These are phyloP conservation scores for Apostasia ramifera DNA, from an alignment of 106 monocot species.

Conservation along the genomic window DNA sequence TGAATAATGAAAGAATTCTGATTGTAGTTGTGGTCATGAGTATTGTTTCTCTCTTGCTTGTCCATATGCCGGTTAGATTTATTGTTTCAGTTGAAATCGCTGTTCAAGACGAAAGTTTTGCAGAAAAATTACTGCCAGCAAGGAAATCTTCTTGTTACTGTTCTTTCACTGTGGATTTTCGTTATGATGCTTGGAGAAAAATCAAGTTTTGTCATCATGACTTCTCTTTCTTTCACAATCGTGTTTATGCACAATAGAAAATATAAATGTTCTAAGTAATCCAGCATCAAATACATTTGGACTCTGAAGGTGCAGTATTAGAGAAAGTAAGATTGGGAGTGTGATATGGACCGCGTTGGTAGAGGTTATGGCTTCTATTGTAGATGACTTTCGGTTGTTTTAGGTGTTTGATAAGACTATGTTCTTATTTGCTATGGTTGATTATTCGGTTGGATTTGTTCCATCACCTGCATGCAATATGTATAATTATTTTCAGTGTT, in stretches of 20 bases:
- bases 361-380: too few species aligned
- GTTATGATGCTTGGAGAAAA: not conserved
- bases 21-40: not conserved
- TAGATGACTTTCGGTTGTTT: not conserved
- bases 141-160: not conserved
- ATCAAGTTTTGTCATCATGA: not conserved
- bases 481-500: not conserved
- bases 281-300: not conserved
- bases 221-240: not conserved
- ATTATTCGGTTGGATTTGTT: not conserved
- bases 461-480: not conserved
- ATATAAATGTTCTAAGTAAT: not conserved
- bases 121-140: too few species aligned
- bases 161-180: not conserved
- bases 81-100: too few species aligned
- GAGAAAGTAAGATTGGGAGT: not conserved
- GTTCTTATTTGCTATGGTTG: not conserved
- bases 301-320: not conserved
- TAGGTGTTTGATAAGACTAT: not conserved
- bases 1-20: not conserved
- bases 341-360: too few species aligned
- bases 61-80: too few species aligned
- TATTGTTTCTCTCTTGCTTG: too few species aligned
- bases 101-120: too few species aligned
- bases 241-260: not conserved